Base-by-base conservation (phyloP, 2,329 filamentous ascomycete genomes). In the Diplodia intermedia region DNA sequence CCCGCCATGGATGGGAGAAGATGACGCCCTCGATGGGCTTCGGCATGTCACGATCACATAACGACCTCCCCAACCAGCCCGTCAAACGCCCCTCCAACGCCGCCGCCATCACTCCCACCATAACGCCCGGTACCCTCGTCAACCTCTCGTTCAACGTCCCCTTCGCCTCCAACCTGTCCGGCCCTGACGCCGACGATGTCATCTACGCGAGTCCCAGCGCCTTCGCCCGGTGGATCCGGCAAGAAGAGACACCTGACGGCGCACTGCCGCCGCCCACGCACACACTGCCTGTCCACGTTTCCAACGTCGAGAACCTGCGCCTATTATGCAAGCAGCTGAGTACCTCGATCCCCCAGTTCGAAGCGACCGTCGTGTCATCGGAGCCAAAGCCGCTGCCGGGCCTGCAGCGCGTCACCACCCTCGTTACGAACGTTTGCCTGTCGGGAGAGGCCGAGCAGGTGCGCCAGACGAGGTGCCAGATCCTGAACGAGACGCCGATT, bases 141-240 rank as follows among this genome's bases (percentile, higher is more conserved):
- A 93, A 96, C 80, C 90, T 97, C 79, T 94, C 93, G 72, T 98
- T 99, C 89, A 98, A 97, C 78, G 91, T 99, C 60, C 95, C 95
- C 70, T 97, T 98, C 82, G 90, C 93, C 73, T 97, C 92, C 71
- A 94, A 94, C 75, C 89, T 99, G 70, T 88, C 92, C 71, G 95
- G 95, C 40, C 95, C 95, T 71, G 93, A 98, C 76, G 91, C 91
- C 73, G 93, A 97, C 80, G 94, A 98, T 80, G 92, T 99, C 75
- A 87, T 98, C 70, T 94, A 97, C 82, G 93, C 94, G 71, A 97
- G 92, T 71, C 88, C 89, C 68, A 91, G 93, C 73, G 94, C 94
- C 69, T 89, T 97, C 71, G 87, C 94, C 72, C 89, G 92, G 78
- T 99, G 95, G 95, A 95, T 93, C 62, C 94, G 97, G 80, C 91